Percentiles rank a stretch among this genome's conserved stretches.
Conservation (phyloP, 768 basidiomycete genomes). For the Erythrobasidium yunnanense region DNA sequence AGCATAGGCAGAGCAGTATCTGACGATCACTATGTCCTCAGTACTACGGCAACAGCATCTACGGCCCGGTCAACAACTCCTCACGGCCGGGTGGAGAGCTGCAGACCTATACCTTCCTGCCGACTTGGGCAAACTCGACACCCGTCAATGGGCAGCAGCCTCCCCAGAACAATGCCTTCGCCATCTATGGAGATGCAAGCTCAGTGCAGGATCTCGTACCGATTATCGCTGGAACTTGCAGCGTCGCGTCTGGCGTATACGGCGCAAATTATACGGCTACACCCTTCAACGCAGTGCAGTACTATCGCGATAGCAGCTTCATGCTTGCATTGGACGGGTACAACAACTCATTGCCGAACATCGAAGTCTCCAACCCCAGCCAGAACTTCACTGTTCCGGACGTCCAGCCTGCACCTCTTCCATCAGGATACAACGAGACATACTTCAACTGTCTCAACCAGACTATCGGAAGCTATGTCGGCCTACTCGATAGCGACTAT, state of each 20-base stretch:
- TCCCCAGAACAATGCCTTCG: slow-evolving; percentile 18
- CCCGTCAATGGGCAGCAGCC: background rate
- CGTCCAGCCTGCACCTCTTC: slow-evolving; percentile 20
- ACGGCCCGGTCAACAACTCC: slow-evolving; percentile 23
- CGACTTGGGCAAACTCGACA: background rate
- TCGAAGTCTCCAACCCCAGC: slow-evolving; percentile 10
- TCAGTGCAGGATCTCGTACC: slow-evolving; percentile 24
- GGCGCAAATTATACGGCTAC: slow-evolving; percentile 22
- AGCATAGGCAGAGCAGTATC: no score
- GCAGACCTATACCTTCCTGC: slow-evolving; percentile 22
- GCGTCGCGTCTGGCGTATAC: background rate
- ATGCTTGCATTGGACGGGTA: slow-evolving; percentile 22
- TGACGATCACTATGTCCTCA: background rate
- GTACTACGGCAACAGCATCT: slow-evolving; percentile 19
- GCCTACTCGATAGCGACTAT: slow-evolving; percentile 22
- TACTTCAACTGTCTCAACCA: slow-evolving; percentile 29
- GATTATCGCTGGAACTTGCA: slow-evolving; percentile 4
- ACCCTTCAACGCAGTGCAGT: slow-evolving; percentile 21
- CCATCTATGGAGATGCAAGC: slow-evolving; percentile 27
- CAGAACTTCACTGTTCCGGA: slow-evolving; percentile 20
- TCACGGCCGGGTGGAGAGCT: slow-evolving; percentile 26
- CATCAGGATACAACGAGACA: slow-evolving; percentile 5
- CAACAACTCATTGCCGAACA: slow-evolving; percentile 28
- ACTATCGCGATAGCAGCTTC: slow-evolving; percentile 25
- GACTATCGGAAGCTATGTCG: slow-evolving; percentile 20